Base-by-base conservation (phyloP, 2,329 filamentous ascomycete species). In the Botrytis sinoallii region DNA sequence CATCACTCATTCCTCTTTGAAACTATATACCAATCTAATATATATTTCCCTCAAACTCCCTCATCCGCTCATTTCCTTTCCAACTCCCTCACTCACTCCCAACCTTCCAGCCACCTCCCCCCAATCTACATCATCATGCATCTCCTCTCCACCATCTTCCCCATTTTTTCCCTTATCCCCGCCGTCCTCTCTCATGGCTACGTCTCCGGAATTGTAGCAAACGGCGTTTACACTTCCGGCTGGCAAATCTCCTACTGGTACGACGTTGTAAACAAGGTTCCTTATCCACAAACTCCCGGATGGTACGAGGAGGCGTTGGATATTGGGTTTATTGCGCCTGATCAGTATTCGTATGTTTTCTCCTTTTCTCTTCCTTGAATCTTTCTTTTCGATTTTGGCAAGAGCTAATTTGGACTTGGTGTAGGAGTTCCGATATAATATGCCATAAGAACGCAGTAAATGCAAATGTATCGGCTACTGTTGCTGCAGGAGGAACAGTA, bases 311-410 rank as follows among this genome's bases (percentile, higher is more conserved):
- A 83, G 9, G 84, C 84, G 20, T 75, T 78, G 0, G 87, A 90
- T 79, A 82, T 85, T 73, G 87, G 88, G 55, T 89, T 85, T 79
- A 82, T 89, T 72, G 80, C 84, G 18, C 84, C 84, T 1, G 77
- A 79, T 69, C 81, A 82, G 75, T 89, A 88, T 57, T 40, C 65
- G 70, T 72, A 67, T 14, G 70, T 59, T 29, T 25, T 5, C 5
- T 7, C 1, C 20, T 25, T 16, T 4, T 32, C n/a, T 10, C 10
- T 22, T 14, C 22, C 22, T 9, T 1, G 8, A 44, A 20, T 8
- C 42, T 20, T 22, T 48, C 5, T 0, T 32, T 5, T 14, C 16
- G 9, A 1, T 32, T 22, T 1, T 5, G 9, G 0, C 0, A n/a
- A 29, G 2, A 14, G 18, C 59, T 71, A 18, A 66, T 4, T 18